phyloP scores from a whole-genome alignment of 2,329 filamentous ascomycete species.

The Coniochaeta hoffmannii region DNA sequence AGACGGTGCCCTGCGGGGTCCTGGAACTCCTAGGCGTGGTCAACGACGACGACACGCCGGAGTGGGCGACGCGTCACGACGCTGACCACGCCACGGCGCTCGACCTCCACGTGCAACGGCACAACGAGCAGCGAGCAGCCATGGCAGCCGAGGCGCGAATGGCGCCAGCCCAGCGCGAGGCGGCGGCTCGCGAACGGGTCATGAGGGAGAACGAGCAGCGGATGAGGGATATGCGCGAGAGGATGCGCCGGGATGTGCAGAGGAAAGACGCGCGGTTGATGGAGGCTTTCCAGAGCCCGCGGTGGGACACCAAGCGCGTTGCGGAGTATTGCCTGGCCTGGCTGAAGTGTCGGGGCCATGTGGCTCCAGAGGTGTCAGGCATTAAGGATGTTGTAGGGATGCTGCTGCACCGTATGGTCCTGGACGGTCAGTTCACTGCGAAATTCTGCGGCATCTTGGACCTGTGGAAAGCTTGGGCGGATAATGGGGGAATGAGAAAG shows the following conservation, averaged over 20 bases:
- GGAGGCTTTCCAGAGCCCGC: constrained; percentile 46
- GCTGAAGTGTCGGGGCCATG: constrained; percentile 26
- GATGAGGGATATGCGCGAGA: constrained; percentile 38
- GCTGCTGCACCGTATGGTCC: constrained; percentile 44
- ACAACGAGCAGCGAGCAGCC: constrained; percentile 31
- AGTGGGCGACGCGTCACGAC: constrained; percentile 41
- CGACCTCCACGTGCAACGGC: constrained; percentile 28
- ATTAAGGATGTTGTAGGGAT: constrained; percentile 35
- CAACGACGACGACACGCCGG: constrained; percentile 42
- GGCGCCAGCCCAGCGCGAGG: constrained; percentile 30
- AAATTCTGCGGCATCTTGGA: constrained; percentile 38
- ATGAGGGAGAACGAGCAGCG: constrained; percentile 34
- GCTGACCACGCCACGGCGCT: constrained; percentile 23
- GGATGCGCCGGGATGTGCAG: constrained; percentile 28
- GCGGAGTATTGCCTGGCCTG: constrained; percentile 36
- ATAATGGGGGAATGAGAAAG: constrained; percentile 45
- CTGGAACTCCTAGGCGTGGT: constrained; percentile 47
- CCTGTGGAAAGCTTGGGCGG: constrained; percentile 46
- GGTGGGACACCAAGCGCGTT: constrained; percentile 41
- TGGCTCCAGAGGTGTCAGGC: constrained; percentile 9
- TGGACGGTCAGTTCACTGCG: constrained; percentile 34
- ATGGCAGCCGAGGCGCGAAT: constrained; percentile 36
- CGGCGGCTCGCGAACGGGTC: constrained; percentile 32
- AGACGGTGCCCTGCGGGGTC: constrained; percentile 51
- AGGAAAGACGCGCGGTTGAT: constrained; percentile 36